A percentile compares a stretch with the other conserved stretches of the same genome.
These are phyloP conservation scores for Aspergillus calidoustus DNA, from an alignment of 2,329 filamentous ascomycete species.

Conservation along the genomic window DNA sequence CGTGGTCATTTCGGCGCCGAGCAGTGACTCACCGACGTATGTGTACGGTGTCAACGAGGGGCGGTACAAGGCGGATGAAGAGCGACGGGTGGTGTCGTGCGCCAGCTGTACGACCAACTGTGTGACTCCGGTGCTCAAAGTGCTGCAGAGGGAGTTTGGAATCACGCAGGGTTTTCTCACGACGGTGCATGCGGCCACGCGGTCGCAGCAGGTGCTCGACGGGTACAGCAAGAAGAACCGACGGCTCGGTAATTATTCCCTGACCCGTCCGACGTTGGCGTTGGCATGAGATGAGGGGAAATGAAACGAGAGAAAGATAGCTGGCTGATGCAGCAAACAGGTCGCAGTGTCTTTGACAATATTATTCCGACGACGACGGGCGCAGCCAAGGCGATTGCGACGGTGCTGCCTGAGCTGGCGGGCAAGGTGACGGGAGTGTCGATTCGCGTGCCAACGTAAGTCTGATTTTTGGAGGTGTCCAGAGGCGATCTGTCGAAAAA, in stretches of 20 bases:
- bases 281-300: no score
- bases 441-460: conserved; percentile 82
- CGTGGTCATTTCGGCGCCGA: conserved; percentile 64
- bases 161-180: conserved; percentile 38
- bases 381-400: conserved; percentile 94
- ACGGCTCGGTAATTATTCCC: conserved; percentile 29
- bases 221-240: conserved; percentile 42
- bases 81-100: conserved; percentile 32
- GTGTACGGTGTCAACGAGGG: conserved; percentile 39
- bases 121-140: conserved; percentile 38
- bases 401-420: conserved; percentile 90
- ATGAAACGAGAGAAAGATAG: not conserved
- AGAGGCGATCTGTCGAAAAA: not conserved
- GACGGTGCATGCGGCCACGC: conserved; percentile 37
- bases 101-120: conserved; percentile 43
- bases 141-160: conserved; percentile 36
- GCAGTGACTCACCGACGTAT: conserved; percentile 71
- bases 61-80: conserved; percentile 28
- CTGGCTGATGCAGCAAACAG: conserved; percentile 38
- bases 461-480: not conserved
- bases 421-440: conserved; percentile 97
- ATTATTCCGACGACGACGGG: conserved; percentile 94
- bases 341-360: conserved; percentile 91
- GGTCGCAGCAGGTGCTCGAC: conserved; percentile 39
- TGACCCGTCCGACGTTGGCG: no score